Base-by-base conservation (phyloP, 305 asterid species). In the Stenogyne calaminthoides region DNA sequence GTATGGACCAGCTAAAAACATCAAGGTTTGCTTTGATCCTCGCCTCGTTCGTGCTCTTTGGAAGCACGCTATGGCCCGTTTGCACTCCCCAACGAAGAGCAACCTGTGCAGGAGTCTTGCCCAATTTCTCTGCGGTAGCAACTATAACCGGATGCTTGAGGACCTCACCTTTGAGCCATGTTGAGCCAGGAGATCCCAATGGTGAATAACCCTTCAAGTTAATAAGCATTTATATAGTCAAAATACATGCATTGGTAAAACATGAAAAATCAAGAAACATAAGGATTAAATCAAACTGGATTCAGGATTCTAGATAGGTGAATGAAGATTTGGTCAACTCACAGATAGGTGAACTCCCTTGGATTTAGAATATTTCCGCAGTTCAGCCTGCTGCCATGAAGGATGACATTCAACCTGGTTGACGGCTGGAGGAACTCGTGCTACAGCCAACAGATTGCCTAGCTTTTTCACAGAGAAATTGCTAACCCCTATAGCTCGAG, bases 321-420 rank as follows among this genome's bases (percentile, higher is more conserved):
- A 15, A 67, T 20, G 6, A 59, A 69, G 68, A 56, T 65, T 69
- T 34, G 14, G 67, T 19, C 22, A 14, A 86, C 98, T 92, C 74
- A 92, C 98, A 58, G 97, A 87, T 58, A 92, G 88, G 83, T 90
- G 98, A 75, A 92, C 85, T 47, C 96, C 92, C 65, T 86, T 92
- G 60, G 91, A 84, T 85, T 88, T 78, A 70, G 97, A 87, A 62
- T 87, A 82, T 2, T 87, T 93, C 9, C 32, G 75, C 73, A 90
- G 78, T 75, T 87, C 86, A 22, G 77, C 2, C 79, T 90, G 98
- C 76, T 86, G 91, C 97, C 98, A 92, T 1, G 86, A 80, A 67
- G 91, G 96, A 79, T 92, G 98, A 42, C 98, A 92, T 74, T 92
- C 98, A 34, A 92, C 94, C 81, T 92, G 98, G 84, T 87, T 74